Evolutionary conservation across 768 basidiomycete species (phyloP), one percentile per base, ranked within the genome.

Genomic region (Tricholoma hemisulphureum): DNA sequence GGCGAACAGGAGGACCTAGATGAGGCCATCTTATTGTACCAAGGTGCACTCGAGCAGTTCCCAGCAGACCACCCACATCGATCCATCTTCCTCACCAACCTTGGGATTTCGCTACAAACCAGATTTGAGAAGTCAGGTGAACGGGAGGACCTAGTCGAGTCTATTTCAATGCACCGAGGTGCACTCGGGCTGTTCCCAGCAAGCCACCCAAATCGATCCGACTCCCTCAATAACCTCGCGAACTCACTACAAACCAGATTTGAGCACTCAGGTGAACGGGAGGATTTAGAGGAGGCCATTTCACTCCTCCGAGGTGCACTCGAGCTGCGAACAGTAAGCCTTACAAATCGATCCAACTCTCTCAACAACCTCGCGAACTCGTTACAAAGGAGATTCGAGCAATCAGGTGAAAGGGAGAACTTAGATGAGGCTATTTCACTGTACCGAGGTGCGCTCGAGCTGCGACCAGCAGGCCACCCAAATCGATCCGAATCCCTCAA

Each of bases 361-460:
- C 58, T 65, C 23, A 52, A 55, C 61, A 63, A 62, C 55, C 63
- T 67, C 31, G 63, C 63, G 0, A 18, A 7, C 56, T 58, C 63
- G 13, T 48, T 68, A 43, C 58, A 45, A 46, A 57, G 56, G 6
- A 64, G 71, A 18, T 57, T 65, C 35, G 45, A 66, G 18, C 65
- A 65, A 5, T 67, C 65, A 62, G 70, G 72, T 6, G 64, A 64
- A 18, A 31, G 24, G 14, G 57, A 59, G 21, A 68, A 68, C 18
- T 56, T 72, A 10, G 64, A 70, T 16, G 53, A 63, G 4, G 65
- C 74, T 41, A 63, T 75, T 34, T 59, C 61, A 6, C 65, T 68
- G 35, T 67, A 69, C 34, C 58, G 59, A 41, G 16, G 57, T 5
- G 71, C 70, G 26, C 64, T 69, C 18, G 61, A 63, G 18, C 45